Base-by-base conservation (phyloP, 179 eudicot species). In the Pouteria campechiana region DNA sequence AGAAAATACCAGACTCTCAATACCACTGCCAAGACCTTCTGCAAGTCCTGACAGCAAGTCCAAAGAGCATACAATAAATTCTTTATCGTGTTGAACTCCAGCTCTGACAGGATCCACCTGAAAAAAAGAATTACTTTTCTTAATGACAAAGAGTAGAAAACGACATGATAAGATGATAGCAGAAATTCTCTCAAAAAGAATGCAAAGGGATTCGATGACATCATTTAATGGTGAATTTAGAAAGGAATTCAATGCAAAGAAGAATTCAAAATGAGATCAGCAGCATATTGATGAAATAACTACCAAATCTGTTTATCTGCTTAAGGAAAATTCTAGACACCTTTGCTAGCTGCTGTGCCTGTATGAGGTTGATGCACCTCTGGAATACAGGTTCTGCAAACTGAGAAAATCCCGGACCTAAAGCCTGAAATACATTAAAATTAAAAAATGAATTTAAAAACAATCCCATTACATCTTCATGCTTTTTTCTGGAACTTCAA, bases 321-420 rank as follows among this genome's bases (percentile, higher is more conserved):
- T n/a, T n/a, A n/a, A n/a, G n/a, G n/a, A n/a, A n/a, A n/a, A n/a
- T n/a, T n/a, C n/a, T n/a, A n/a, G 19, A 58, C 46, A 74, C 98
- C 98, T 90, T 90, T 17, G 93, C 82, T 70, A 76, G 33, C 58
- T 74, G 95, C 55, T 86, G 95, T 25, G 84, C 68, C 73, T 90
- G 98, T 67, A 90, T 76, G 63, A 81, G 78, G 61, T 58, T 72
- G 54, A 79, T 79, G 78, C 95, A 86, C 74, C 98, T 82, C 81
- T 81, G 90, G 53, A 78, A 90, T 18, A 90, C 94, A 32, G 98
- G 98, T 44, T 72, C 81, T 24, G 98, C 93, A 76, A 90, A 90
- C 50, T 70, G 95, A 34, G 81, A 65, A 56, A 90, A 90, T 39
- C 94, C 98, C 3, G 78, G 59, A 35, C 98, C 93, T 67, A 90